Conservation (phyloP, 306 rosid genomes). For the Cucurbita maxima region DNA sequence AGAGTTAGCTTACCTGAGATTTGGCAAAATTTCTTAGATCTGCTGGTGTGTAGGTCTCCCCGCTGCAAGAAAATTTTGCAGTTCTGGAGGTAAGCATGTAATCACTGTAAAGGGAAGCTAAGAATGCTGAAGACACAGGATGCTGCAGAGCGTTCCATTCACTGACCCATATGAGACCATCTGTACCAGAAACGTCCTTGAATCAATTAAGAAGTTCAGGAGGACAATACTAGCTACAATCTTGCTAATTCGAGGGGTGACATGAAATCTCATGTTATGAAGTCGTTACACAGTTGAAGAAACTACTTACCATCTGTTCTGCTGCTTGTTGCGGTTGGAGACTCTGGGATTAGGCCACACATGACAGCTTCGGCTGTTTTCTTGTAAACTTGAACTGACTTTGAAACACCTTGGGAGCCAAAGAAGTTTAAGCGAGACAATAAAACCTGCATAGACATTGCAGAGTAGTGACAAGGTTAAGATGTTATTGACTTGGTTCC, state of each 20-base stretch:
- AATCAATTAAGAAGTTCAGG: neutral
- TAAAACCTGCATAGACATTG: constrained; percentile 56
- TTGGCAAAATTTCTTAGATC: constrained; percentile 65
- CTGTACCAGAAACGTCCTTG: constrained; percentile 22
- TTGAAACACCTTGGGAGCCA: constrained; percentile 33
- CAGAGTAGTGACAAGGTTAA: neutral
- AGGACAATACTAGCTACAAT: neutral
- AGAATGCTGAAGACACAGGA: constrained; percentile 92
- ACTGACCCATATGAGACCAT: constrained; percentile 72
- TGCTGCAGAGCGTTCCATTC: constrained; percentile 89
- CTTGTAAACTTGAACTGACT: constrained; percentile 41
- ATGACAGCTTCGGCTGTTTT: constrained; percentile 87
- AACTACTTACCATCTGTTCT: constrained; percentile 73
- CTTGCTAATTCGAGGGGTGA: neutral
- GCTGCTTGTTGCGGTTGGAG: constrained; percentile 86
- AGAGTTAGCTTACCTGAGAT: constrained; percentile 50
- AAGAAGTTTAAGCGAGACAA: constrained; percentile 76
- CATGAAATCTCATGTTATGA: neutral
- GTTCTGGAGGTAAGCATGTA: constrained; percentile 77
- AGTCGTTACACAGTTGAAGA: constrained; percentile 14
- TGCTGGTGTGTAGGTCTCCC: constrained; percentile 38
- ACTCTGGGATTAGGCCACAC: constrained; percentile 72
- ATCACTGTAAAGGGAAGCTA: constrained; percentile 77
- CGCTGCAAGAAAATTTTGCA: constrained; percentile 39
- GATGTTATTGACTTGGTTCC: neutral